Conservation (phyloP, 2,329 filamentous ascomycete genomes). For the Rutstroemia sp. region DNA sequence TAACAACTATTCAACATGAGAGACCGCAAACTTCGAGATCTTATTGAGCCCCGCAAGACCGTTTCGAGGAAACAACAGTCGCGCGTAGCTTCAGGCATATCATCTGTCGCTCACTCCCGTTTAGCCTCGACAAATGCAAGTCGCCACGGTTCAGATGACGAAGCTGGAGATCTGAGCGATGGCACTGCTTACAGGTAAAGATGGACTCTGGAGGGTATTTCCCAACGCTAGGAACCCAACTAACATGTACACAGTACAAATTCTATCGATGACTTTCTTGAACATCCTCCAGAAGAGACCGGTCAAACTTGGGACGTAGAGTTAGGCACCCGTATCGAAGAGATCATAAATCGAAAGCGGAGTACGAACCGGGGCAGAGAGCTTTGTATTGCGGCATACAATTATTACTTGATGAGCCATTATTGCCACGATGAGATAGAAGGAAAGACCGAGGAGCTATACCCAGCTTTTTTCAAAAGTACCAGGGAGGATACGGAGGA, state of each 20-base stretch:
- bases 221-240: not conserved
- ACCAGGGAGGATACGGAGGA: slow-evolving; percentile 55
- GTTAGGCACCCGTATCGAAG: slow-evolving; percentile 51
- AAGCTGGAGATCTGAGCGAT: slow-evolving; percentile 42
- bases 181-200: slow-evolving; percentile 43
- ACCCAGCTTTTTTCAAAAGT: slow-evolving; percentile 54
- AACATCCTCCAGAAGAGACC: slow-evolving; percentile 41
- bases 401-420: slow-evolving; percentile 51
- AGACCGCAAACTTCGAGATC: slow-evolving; percentile 41
- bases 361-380: slow-evolving; percentile 58
- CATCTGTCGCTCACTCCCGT: slow-evolving; percentile 41
- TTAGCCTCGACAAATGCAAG: slow-evolving; percentile 40
- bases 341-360: slow-evolving; percentile 61
- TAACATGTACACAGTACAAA: slow-evolving; percentile 4
- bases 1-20: not conserved
- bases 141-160: slow-evolving; percentile 45
- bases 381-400: slow-evolving; percentile 48
- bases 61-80: slow-evolving; percentile 49
- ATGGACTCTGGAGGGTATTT: not conserved
- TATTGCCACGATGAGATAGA: slow-evolving; percentile 54
- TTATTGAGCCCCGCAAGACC: slow-evolving; percentile 51
- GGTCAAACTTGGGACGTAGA: slow-evolving; percentile 43
- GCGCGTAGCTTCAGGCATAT: slow-evolving; percentile 38
- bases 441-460: slow-evolving; percentile 44
- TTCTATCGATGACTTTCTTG: slow-evolving; percentile 30